These are phyloP conservation scores for Rhizoclosmatium globosum DNA, from an alignment of 192 early-diverging fungal genomes.

Conservation along the genomic window DNA sequence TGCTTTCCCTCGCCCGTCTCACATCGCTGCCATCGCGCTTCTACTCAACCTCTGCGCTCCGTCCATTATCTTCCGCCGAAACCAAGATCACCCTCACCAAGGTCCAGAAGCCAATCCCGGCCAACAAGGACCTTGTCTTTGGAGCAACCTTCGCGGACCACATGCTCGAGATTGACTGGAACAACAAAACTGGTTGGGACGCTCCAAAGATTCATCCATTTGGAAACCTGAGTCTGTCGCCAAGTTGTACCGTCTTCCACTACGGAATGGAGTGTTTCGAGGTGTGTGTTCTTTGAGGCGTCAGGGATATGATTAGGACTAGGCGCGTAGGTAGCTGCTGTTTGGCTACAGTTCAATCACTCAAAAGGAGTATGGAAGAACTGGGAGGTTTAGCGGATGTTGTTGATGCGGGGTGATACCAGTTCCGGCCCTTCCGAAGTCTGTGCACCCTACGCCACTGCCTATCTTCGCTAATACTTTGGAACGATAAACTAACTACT, in stretches of 20 bases:
- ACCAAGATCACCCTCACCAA: slow-evolving; percentile 28
- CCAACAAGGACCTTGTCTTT: slow-evolving; percentile 77
- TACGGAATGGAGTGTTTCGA: slow-evolving; percentile 96
- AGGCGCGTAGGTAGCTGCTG: too few relatives aligned
- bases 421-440: too few relatives aligned
- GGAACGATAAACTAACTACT: background rate
- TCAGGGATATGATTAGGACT: background rate
- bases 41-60: background rate
- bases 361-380: too few relatives aligned
- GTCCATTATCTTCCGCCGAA: slow-evolving; percentile 15
- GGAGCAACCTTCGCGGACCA: slow-evolving; percentile 94
- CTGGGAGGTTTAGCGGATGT: too few relatives aligned
- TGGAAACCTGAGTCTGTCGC: slow-evolving; percentile 81
- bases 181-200: slow-evolving; percentile 73
- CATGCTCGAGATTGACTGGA: slow-evolving; percentile 92
- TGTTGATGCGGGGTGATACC: too few relatives aligned
- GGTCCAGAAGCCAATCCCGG: slow-evolving; percentile 45
- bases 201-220: slow-evolving; percentile 89
- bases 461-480: background rate
- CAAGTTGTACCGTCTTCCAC: slow-evolving; percentile 90
- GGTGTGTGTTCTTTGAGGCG: slow-evolving; percentile 16
- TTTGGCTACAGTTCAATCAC: too few relatives aligned
- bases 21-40: background rate
- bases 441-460: background rate
- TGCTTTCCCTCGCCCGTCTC: slow-evolving; percentile 1